Base-by-base conservation (phyloP, 768 basidiomycete species). In the Lactarius trivialis region DNA sequence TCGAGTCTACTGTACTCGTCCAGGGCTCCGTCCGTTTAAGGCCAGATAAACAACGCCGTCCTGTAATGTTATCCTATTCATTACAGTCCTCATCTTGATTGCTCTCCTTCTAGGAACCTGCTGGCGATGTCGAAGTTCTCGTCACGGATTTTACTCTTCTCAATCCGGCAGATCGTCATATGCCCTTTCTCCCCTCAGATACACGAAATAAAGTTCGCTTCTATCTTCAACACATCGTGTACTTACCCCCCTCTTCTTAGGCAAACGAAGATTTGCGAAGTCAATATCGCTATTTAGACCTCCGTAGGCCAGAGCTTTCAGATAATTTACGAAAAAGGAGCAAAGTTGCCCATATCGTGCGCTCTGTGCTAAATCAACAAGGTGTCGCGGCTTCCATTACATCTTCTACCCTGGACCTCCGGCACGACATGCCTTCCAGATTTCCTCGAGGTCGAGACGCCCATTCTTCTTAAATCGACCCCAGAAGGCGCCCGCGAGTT, bases 401-500 rank as follows among this genome's bases (percentile, higher is more conserved):
- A 66, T 58, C 58, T 60, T 61, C 54, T 55, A 60, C 34, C 50
- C 58, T 64, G 59, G 58, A 60, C 63, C 51, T 60, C 58, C 58
- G 48, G 61, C 30, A 19, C 58, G 39, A 60, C 60, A 67, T 59
- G 53, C 51, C 61, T 68, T 58, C 68, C 59, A 97, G 95, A 82
- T 69, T 98, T 98, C 73, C 79, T 85, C 58, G 95, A 97, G 72
- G 90, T 98, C 34, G 95, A 98, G 73, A 98, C 95, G 0, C 95
- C 95, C 30, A 80, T 93, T 58, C 80, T 98, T 24, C 81, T 98
- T 32, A 86, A 89, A 71, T 96, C 94, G 8, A 89, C 93, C 2
- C 93, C 93, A 24, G 95, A 98, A 76, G 94, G 94, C 33, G 95
- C 94, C 1, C 82, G 94, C 67, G 94, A 98, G 72, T 98, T 57